These are phyloP conservation scores for Monosporozyma aerobia DNA, from an alignment of 805 yeast genomes.

Conservation along the genomic window DNA sequence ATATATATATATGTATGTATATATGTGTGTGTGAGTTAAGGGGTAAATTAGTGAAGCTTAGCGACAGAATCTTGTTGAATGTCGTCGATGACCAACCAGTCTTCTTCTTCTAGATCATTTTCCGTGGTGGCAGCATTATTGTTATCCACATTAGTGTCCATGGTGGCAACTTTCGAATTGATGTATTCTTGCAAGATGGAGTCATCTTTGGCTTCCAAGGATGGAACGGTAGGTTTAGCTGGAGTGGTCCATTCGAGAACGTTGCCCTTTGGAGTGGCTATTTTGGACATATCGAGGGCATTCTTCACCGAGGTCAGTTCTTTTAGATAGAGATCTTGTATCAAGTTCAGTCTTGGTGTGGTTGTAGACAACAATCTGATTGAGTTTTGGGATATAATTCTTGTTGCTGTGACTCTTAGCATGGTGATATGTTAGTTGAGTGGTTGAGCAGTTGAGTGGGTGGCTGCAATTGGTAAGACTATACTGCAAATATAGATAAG, in stretches of 20 bases:
- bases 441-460: neutral
- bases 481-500: neutral
- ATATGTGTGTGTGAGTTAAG: neutral
- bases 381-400: neutral
- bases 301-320: slow-evolving; percentile 76
- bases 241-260: slow-evolving; percentile 83
- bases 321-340: slow-evolving; percentile 77
- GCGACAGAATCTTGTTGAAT: slow-evolving; percentile 37
- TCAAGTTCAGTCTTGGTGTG: slow-evolving; percentile 34
- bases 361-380: slow-evolving; percentile 3
- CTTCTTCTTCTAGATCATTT: slow-evolving; percentile 33
- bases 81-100: slow-evolving; percentile 77
- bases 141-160: neutral
- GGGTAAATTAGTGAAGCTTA: neutral
- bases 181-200: slow-evolving; percentile 48
- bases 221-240: slow-evolving; percentile 65
- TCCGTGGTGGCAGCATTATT: neutral
- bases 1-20: neutral
- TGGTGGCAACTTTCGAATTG: neutral
- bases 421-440: neutral
- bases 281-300: slow-evolving; percentile 41
- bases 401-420: neutral
- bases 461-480: too few species aligned
- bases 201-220: slow-evolving; percentile 58
- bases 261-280: slow-evolving; percentile 23